Conservation (phyloP, 2,329 filamentous ascomycete species). For the Xylariomycetidae sp. region DNA sequence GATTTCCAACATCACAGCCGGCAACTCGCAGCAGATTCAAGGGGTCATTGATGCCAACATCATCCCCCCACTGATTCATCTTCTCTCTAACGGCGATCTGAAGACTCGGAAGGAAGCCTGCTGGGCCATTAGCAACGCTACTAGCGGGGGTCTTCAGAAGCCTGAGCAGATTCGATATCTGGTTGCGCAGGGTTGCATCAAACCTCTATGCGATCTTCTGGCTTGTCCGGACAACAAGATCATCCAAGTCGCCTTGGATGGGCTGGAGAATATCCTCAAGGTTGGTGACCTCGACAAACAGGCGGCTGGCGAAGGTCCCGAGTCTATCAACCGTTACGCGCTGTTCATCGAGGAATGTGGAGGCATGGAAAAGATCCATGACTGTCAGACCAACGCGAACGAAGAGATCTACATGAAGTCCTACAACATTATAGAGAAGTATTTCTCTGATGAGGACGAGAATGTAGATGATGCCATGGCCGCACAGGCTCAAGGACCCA, state of each 20-base stretch:
- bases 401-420: slow-evolving; percentile 99
- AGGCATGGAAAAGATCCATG: slow-evolving; percentile 99
- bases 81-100: slow-evolving; percentile 93
- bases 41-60: slow-evolving; percentile 95
- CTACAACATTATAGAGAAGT: slow-evolving; percentile 99
- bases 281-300: slow-evolving; percentile 99
- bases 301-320: slow-evolving; percentile 66
- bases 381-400: slow-evolving; percentile 99
- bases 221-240: slow-evolving; percentile 99
- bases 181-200: slow-evolving; percentile 91
- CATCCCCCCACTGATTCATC: slow-evolving; percentile 91
- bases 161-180: slow-evolving; percentile 97
- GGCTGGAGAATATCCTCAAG: slow-evolving; percentile 98
- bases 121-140: slow-evolving; percentile 99
- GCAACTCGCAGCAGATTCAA: slow-evolving; percentile 97
- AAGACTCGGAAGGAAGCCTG: slow-evolving; percentile 99
- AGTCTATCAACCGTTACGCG: slow-evolving; percentile 91
- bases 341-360: slow-evolving; percentile 98
- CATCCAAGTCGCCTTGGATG: slow-evolving; percentile 96
- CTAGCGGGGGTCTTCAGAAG: slow-evolving; percentile 95
- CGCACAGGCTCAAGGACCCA: slow-evolving; percentile 62
- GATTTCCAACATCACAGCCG: slow-evolving; percentile 97
- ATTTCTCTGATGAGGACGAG: slow-evolving; percentile 98
- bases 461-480: slow-evolving; percentile 77
- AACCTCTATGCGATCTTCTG: slow-evolving; percentile 91